Evolutionary conservation across 306 rosid species (phyloP), one percentile per base, ranked within the genome.

Genomic region (Benincasa hispida): DNA sequence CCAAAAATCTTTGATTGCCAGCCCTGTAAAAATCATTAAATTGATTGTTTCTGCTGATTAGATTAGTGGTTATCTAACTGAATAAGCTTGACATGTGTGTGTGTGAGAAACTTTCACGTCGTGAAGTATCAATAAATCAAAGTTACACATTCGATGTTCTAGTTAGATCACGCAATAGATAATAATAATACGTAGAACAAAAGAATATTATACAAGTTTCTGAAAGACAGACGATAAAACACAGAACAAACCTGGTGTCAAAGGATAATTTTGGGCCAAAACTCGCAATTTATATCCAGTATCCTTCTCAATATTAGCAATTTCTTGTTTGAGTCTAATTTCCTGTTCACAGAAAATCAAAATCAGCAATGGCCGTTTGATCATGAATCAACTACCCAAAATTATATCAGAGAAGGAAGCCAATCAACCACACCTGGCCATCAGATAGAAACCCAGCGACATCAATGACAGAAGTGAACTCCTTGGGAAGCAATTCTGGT

Each of bases 361-460:
- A 42, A 58, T 21, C 69, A 74, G n/a, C 28, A 79, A 56, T 34
- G 66, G 48, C 77, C 18, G 54, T 42, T 25, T 37, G 25, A 65
- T 42, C 42, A 30, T 4, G n/a, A 45, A 51, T 28, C 60, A 79
- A 76, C 25, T 0, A 25, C 30, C 2, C 18, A 66, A 82, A 34
- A 32, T 63, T 8, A 42, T 21, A 39, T 45, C 79, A 54, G 56
- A 8, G 22, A 67, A 51, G 1, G 15, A 0, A 61, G 25, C 17
- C 54, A 66, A 56, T 55, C 81, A 56, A 82, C 21, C 45, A 73
- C 15, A 91, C 98, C 92, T 91, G 98, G 59, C 98, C 98, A 76
- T 90, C 96, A 15, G 98, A 90, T 79, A 94, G 97, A 85, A 91
- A 94, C 8, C 98, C 96, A 0, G 97, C 98, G n/a, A 91, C 98